Percentiles rank a stretch among this genome's conserved stretches.
These are phyloP conservation scores for Chromera velia DNA, from an alignment of 73 alveolate species.

Conservation along the genomic window DNA sequence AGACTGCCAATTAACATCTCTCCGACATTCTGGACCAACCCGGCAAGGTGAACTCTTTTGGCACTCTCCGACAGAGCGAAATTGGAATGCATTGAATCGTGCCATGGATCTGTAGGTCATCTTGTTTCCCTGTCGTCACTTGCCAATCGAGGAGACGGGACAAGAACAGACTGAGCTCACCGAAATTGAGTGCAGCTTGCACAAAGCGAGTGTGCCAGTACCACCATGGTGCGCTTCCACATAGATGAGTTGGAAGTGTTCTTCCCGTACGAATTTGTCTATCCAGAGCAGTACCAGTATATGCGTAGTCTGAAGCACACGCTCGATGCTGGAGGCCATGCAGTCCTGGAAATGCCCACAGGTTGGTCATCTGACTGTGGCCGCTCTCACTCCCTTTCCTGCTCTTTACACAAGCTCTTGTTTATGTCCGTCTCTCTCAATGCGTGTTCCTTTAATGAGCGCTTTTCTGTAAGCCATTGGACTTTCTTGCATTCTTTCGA, in stretches of 20 bases:
- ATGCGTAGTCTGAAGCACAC: slow-evolving; percentile 61
- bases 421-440: not conserved
- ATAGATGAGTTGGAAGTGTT: slow-evolving; percentile 34
- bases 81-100: too few relatives aligned
- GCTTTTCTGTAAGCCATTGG: not conserved
- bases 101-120: too few relatives aligned
- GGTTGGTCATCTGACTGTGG: slow-evolving; percentile 51
- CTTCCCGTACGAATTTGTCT: slow-evolving; percentile 40
- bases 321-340: slow-evolving; percentile 68
- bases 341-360: slow-evolving; percentile 75
- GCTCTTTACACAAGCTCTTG: not conserved
- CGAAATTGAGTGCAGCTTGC: too few relatives aligned
- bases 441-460: not conserved
- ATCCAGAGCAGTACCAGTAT: slow-evolving; percentile 56
- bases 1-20: too few relatives aligned
- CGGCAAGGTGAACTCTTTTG: too few relatives aligned
- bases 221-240: slow-evolving; percentile 2
- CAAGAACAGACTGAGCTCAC: too few relatives aligned
- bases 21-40: too few relatives aligned
- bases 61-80: too few relatives aligned
- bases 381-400: not conserved
- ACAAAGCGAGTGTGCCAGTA: too few relatives aligned
- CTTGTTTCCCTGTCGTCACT: too few relatives aligned
- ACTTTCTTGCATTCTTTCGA: not conserved
- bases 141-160: too few relatives aligned